A percentile compares a stretch with the other conserved stretches of the same genome.
phyloP scores from a whole-genome alignment of 2,329 filamentous ascomycete species.

The Anthostomella pinea region DNA sequence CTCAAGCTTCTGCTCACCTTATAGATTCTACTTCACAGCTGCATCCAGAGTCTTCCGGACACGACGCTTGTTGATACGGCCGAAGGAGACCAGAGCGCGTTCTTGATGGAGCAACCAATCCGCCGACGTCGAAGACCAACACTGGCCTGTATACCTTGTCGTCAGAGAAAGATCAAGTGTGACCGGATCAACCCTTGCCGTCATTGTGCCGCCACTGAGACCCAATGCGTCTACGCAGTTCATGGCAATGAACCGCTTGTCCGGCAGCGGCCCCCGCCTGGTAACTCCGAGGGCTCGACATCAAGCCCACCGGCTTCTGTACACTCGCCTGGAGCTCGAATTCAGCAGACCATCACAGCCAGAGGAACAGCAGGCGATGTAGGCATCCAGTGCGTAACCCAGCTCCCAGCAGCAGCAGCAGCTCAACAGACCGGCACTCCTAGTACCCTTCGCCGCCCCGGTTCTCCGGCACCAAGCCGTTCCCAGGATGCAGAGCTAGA shows the following conservation, averaged over 20 bases:
- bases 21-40: too few relatives aligned
- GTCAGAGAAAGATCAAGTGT: conserved; percentile 45
- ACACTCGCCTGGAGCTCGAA: too few relatives aligned
- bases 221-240: conserved; percentile 31
- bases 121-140: conserved; percentile 34
- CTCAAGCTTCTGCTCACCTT: too few relatives aligned
- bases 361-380: too few relatives aligned
- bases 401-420: too few relatives aligned
- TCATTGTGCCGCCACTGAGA: conserved; percentile 33
- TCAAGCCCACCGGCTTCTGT: conserved; percentile 9
- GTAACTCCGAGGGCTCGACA: conserved; percentile 2
- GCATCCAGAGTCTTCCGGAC: too few relatives aligned
- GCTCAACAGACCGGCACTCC: too few relatives aligned
- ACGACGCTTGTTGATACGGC: too few relatives aligned
- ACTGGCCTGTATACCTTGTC: conserved; percentile 42
- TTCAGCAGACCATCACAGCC: too few relatives aligned
- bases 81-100: too few relatives aligned
- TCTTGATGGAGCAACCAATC: conserved; percentile 20
- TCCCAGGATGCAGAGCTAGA: conserved; percentile 11
- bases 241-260: conserved; percentile 10
- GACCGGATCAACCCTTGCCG: conserved; percentile 40
- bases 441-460: conserved; percentile 8
- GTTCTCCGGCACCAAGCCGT: conserved; percentile 1
- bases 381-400: too few relatives aligned
- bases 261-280: neutral